Base-by-base conservation (phyloP, 1,284 basidiomycete genomes). In the Fomitopsis palustris region DNA sequence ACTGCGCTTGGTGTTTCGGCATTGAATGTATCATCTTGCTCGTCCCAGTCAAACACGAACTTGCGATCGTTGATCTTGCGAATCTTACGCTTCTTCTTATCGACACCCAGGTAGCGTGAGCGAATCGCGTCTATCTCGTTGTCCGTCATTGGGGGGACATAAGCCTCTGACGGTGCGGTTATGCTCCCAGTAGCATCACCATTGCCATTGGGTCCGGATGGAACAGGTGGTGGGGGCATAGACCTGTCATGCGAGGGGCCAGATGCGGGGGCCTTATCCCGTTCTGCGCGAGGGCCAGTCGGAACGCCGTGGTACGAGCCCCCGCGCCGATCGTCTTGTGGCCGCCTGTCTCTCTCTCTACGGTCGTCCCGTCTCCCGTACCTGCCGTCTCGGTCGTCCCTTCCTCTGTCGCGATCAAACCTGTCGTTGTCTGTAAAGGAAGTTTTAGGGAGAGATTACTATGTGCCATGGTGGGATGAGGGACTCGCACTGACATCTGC, bases 11-110 rank as follows among this genome's bases (percentile, higher is more conserved):
- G 83, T 21, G 87, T 83, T 69, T 90, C 85, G 54, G 83, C 82
- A 8, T 84, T 78, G 67, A 88, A 87, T 16, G 95, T 97, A 72
- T 98, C 95, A 69, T 98, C 95, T 70, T 90, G 89, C 53, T 88
- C 88, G 69, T 95, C 95, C 96, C 96, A 98, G 72, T 98, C 96
- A 70, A 99, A 99, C n/a, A 96, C 90, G 72, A 98, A 95, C 74
- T 96, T 96, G 73, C 95, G 90, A 71, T 96, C 94, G 67, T 90
- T 92, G 83, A 92, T 92, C 75, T 95, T 96, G 58, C 94, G 87
- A 66, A 95, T 89, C 75, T 93, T 93, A 45, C 92, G 89, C 77
- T 96, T 96, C 82, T 95, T 95, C 75, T 88, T 90, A 74, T 92
- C 90, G 19, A 91, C 90, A 8, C 95, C 95, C 23, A 98, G 86